Conservation (phyloP, 2,329 filamentous ascomycete genomes). For the Aureobasidium sp. region DNA sequence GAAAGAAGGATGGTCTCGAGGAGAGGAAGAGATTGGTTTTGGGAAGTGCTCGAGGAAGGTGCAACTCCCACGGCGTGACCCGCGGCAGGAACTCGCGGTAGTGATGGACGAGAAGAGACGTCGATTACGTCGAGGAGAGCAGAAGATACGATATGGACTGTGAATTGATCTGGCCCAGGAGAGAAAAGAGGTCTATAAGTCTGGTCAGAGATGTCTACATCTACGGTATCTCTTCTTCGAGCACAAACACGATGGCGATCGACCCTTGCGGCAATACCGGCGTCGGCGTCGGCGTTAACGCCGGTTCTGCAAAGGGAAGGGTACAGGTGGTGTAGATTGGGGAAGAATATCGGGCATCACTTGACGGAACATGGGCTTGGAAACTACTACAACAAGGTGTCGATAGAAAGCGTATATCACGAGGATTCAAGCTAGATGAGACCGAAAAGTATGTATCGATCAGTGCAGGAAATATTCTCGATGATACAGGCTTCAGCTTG, state of each 20-base stretch:
- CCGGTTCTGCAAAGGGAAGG: background rate
- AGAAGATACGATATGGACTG: background rate
- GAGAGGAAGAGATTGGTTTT: background rate
- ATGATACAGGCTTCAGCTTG: background rate
- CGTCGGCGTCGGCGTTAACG: background rate
- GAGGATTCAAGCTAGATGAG: background rate
- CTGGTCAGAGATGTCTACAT: background rate
- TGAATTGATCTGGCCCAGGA: background rate
- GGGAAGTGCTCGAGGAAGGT: background rate
- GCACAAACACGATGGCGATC: background rate
- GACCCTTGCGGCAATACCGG: background rate
- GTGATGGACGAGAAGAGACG: background rate
- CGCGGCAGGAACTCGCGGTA: background rate
- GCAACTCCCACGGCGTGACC: background rate
- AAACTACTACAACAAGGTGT: background rate
- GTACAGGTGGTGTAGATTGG: background rate
- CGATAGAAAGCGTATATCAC: background rate
- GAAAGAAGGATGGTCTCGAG: background rate
- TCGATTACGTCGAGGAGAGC: background rate
- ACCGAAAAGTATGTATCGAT: background rate
- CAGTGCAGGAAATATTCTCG: background rate
- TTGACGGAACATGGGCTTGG: background rate
- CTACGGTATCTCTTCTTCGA: background rate
- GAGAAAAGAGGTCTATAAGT: background rate
- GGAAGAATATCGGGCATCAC: background rate